Evolutionary conservation across 768 basidiomycete genomes (phyloP).

Genomic region (Suillus occidentalis): DNA sequence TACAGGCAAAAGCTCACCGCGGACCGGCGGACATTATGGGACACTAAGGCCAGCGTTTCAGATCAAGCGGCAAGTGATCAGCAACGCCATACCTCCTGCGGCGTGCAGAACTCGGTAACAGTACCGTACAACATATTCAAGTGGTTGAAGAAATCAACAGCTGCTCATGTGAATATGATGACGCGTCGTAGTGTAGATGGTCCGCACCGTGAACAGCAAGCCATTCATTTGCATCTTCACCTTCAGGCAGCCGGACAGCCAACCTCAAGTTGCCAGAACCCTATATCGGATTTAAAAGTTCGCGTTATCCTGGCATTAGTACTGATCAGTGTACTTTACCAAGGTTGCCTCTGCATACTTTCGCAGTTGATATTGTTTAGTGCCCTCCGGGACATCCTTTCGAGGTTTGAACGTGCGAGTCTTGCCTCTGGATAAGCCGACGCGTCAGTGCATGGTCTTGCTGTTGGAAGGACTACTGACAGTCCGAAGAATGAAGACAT

Average conservation of each 20-base stretch:
- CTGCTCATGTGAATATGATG: constrained; percentile 40
- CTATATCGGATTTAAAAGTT: constrained; percentile 37
- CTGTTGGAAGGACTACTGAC: constrained; percentile 44
- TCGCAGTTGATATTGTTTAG: constrained; percentile 96
- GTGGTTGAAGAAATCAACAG: constrained; percentile 99
- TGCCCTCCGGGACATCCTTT: constrained; percentile 92
- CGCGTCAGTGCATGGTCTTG: constrained; percentile 14
- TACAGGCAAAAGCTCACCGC: constrained; percentile 49
- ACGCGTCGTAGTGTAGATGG: not conserved
- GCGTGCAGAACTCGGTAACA: constrained; percentile 96
- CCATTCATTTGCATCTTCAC: constrained; percentile 98
- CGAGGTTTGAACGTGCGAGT: constrained; percentile 96
- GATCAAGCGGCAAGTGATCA: constrained; percentile 9
- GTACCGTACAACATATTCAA: constrained; percentile 99
- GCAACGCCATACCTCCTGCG: constrained; percentile 68
- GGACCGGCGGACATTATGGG: constrained; percentile 98
- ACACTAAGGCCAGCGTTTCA: constrained; percentile 50
- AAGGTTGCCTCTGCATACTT: constrained; percentile 97
- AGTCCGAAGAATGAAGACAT: constrained; percentile 92
- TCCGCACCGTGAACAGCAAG: constrained; percentile 94
- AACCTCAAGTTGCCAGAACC: constrained; percentile 93
- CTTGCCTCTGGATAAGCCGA: constrained; percentile 61
- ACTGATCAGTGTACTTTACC: constrained; percentile 39
- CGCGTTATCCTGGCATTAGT: constrained; percentile 14
- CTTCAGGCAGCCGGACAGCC: constrained; percentile 93